Conservation (phyloP, 345 rosid genomes). For the Lepidium africanum region DNA sequence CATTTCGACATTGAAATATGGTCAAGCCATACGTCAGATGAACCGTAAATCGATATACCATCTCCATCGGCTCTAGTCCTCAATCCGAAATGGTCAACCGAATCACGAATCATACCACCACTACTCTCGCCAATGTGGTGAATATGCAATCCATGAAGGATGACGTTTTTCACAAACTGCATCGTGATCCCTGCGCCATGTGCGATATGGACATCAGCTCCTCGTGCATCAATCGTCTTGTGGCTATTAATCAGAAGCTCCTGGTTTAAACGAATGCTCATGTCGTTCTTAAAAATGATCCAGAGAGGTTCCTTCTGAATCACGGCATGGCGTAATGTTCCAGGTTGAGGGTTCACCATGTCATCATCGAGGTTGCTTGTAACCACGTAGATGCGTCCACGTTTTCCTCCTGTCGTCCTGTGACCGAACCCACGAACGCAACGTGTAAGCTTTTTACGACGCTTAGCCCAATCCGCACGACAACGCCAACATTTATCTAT, state of each 20-base stretch:
- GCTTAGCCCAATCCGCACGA: constrained; percentile 44
- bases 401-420: constrained; percentile 53
- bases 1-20: constrained; percentile 64
- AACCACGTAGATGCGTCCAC: constrained; percentile 48
- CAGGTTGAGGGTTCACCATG: constrained; percentile 49
- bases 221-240: constrained; percentile 83
- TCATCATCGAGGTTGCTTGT: constrained; percentile 49
- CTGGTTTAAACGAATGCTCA: constrained; percentile 53
- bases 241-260: constrained; percentile 55
- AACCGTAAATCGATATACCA: constrained; percentile 59
- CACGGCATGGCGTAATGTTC: constrained; percentile 60
- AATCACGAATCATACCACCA: constrained; percentile 65
- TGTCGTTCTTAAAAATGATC: constrained; percentile 51
- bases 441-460: constrained; percentile 45
- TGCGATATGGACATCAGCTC: constrained; percentile 49
- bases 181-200: constrained; percentile 62
- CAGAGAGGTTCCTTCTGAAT: constrained; percentile 51
- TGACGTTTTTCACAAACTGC: constrained; percentile 47
- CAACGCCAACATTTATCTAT: constrained; percentile 91
- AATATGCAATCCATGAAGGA: constrained; percentile 61
- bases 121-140: constrained; percentile 37
- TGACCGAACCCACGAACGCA: constrained; percentile 70
- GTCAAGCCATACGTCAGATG: constrained; percentile 68
- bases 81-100: constrained; percentile 48
- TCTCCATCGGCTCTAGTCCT: constrained; percentile 73